Base-by-base conservation (phyloP, 1,284 basidiomycete genomes). In the Fomitiporia mediterranea region DNA sequence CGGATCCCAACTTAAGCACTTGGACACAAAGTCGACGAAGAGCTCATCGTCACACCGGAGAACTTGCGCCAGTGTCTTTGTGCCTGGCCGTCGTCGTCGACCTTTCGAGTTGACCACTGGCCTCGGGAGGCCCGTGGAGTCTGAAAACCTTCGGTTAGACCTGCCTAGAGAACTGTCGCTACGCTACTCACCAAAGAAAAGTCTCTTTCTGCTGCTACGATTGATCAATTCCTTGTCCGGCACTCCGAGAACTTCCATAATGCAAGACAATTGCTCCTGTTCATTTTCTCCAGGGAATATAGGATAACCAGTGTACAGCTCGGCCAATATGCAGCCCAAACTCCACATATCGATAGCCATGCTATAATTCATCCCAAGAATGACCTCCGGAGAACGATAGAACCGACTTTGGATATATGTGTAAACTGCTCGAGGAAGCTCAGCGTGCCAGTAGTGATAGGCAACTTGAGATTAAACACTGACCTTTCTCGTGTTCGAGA, bases 271-370 rank as follows among this genome's bases (percentile, higher is more conserved):
- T 67, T 99, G 97, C 69, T 99, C 96, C 72, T 98, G 94, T 72
- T 99, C 97, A 68, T 97, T 97, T 73, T 98, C 96, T n/a, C 96
- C 96, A 0, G 96, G 96, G 74, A 99, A 99, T 66, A 99, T 95
- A 0, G 97, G 97, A 70, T 94, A 98, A 1, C 97, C 97, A n/a
- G 97, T 99, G 72, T 92, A 97, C 42, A 99, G 76, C 72, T 99
- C 97, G 19, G 95, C 96, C 51, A 99, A 77, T 63, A 99, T 99
- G 66, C 97, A 99, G 21, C 96, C 97, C 61, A 99, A 74, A 76
- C 91, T 95, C 94, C 94, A 97, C 90, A 96, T 96, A 68, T 96
- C 92, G 65, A 95, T 94, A 37, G 89, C 92, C 89, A 94, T 94
- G 67, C 91, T 89, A 69, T 95, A 95, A 69, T 92, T 93, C 88